Percentiles rank a stretch among this genome's conserved stretches.
These are phyloP conservation scores for Cicer arietinum DNA, from an alignment of 306 rosid genomes.

Conservation along the genomic window DNA sequence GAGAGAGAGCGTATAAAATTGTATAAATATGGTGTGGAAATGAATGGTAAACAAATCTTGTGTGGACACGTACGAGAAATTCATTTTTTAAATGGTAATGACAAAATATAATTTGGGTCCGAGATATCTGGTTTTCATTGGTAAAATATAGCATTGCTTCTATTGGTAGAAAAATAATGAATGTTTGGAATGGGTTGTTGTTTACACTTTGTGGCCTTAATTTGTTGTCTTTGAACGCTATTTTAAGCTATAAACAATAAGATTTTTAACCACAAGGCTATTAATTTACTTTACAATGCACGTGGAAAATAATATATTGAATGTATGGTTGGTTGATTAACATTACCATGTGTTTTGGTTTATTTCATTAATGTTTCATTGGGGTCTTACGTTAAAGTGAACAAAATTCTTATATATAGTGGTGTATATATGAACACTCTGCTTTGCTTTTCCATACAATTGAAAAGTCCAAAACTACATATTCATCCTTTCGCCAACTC, in stretches of 20 bases:
- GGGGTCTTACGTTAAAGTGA: too few species aligned
- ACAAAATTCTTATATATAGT: too few species aligned
- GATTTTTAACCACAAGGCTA: background rate
- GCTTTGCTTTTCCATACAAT: too few species aligned
- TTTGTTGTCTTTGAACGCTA: conserved; percentile 24
- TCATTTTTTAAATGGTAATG: background rate
- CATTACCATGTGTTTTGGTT: background rate
- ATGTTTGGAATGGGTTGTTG: background rate
- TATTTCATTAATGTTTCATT: too few species aligned
- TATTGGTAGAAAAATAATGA: conserved; percentile 2
- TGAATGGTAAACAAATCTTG: background rate
- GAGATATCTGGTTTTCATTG: conserved; percentile 10
- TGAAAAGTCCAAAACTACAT: too few species aligned
- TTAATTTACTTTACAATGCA: background rate
- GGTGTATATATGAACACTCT: too few species aligned
- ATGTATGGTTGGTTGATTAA: background rate
- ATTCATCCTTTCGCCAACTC: too few species aligned
- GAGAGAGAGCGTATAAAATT: conserved; percentile 34
- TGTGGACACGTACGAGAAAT: conserved; percentile 52
- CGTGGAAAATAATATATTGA: background rate
- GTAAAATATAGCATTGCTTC: conserved; percentile 31
- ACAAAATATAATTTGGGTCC: background rate
- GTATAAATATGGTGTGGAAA: conserved; percentile 37
- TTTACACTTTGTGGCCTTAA: background rate
- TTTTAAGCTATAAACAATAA: background rate